These are phyloP conservation scores for Coemansia sp. DNA, from an alignment of 192 early-diverging fungal species.

Conservation along the genomic window DNA sequence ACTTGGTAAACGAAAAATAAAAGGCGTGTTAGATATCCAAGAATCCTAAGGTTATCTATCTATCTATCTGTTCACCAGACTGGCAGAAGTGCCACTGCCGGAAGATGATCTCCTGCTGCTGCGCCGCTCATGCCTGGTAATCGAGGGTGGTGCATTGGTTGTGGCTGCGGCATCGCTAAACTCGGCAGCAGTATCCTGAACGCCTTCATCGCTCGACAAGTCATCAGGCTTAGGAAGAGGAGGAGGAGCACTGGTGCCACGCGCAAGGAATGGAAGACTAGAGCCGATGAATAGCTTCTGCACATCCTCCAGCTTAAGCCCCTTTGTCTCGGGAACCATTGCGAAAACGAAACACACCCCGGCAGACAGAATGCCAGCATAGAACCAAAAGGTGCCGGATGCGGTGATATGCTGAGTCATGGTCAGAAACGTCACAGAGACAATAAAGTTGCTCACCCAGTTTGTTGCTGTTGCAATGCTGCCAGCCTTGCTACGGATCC, in stretches of 20 bases:
- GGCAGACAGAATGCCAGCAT: slow-evolving; percentile 43
- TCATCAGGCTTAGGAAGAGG: neutral
- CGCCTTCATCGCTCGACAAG: neutral
- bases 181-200: neutral
- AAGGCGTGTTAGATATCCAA: too few species aligned
- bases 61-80: neutral
- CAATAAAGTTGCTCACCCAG: slow-evolving; percentile 50
- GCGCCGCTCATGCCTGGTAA: slow-evolving; percentile 2
- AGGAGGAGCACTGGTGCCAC: neutral
- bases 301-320: slow-evolving; percentile 51
- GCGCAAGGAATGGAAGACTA: slow-evolving; percentile 18
- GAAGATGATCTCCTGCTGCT: neutral
- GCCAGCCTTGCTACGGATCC: slow-evolving; percentile 54
- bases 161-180: slow-evolving; percentile 6
- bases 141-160: neutral
- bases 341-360: slow-evolving; percentile 39
- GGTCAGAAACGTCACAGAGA: slow-evolving; percentile 52
- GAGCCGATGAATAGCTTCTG: slow-evolving; percentile 40
- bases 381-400: slow-evolving; percentile 55
- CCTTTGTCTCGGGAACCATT: slow-evolving; percentile 53
- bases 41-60: neutral
- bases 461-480: slow-evolving; percentile 52
- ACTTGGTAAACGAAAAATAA: too few species aligned
- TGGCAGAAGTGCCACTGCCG: neutral
- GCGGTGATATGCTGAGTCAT: slow-evolving; percentile 55